Evolutionary conservation across 2,329 filamentous ascomycete species (phyloP).

Genomic region (Sporothrix globosa): DNA sequence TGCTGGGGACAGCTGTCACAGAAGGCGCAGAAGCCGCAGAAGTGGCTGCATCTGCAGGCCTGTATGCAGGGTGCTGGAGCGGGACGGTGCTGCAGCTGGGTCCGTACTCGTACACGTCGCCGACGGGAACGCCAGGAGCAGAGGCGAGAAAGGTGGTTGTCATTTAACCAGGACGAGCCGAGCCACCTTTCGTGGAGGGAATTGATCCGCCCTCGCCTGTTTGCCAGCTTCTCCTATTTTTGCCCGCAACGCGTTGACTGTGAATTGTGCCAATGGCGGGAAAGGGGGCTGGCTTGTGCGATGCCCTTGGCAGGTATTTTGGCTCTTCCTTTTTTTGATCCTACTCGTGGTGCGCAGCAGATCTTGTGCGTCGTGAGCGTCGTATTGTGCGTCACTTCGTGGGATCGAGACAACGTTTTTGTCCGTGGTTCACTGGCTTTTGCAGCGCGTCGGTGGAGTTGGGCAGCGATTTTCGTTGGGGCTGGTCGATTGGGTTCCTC

Average conservation of each 20-base stretch:
- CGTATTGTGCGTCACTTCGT: too few species aligned
- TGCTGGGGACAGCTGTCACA: constrained; percentile 17
- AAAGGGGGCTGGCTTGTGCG: constrained; percentile 19
- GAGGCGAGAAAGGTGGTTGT: constrained; percentile 27
- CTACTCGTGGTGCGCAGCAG: constrained; percentile 9
- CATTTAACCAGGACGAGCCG: constrained; percentile 33
- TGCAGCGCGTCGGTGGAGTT: constrained; percentile 26
- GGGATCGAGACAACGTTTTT: background rate
- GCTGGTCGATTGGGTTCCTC: background rate
- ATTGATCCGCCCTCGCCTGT: constrained; percentile 28
- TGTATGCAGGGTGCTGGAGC: constrained; percentile 20
- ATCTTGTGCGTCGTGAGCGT: constrained; percentile 14
- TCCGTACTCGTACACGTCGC: constrained; percentile 22
- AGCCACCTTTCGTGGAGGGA: constrained; percentile 18
- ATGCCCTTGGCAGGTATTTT: background rate
- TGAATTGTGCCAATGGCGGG: background rate
- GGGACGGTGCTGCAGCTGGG: constrained; percentile 26
- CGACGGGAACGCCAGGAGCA: constrained; percentile 12
- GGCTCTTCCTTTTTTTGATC: background rate
- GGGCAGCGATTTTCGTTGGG: constrained; percentile 25
- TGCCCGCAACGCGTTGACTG: background rate
- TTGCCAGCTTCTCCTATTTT: constrained; percentile 24
- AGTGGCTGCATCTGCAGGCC: constrained; percentile 23
- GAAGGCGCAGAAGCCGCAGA: constrained; percentile 20
- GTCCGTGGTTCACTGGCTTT: constrained; percentile 1